These are phyloP conservation scores for Salix viminalis DNA, from an alignment of 345 rosid genomes.

Conservation along the genomic window DNA sequence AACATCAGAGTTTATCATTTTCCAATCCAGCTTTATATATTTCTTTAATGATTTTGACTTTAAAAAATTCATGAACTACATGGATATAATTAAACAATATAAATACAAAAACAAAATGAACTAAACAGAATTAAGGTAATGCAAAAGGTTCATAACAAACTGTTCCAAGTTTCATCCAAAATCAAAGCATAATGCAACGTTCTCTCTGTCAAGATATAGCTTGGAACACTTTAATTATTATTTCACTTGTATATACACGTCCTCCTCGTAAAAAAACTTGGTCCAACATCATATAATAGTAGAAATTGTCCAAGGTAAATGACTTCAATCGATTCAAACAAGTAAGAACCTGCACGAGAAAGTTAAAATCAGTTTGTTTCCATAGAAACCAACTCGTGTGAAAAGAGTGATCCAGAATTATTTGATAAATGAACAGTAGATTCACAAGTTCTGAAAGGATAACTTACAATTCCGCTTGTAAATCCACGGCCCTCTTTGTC, in stretches of 20 bases:
- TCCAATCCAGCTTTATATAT: neutral
- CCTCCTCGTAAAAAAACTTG: neutral
- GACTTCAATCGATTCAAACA: conserved; percentile 15
- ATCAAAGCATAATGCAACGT: conserved; percentile 12
- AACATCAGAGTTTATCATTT: neutral
- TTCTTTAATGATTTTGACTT: neutral
- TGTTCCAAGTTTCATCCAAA: conserved; percentile 21
- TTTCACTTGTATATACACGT: conserved; percentile 20
- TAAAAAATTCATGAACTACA: neutral
- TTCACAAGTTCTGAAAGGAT: neutral
- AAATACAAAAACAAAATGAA: neutral
- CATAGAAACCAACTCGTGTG: neutral
- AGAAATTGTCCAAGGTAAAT: conserved; percentile 2
- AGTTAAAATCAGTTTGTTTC: conserved; percentile 1
- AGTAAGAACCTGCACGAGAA: conserved; percentile 18
- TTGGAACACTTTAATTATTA: neutral
- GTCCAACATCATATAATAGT: conserved; percentile 15
- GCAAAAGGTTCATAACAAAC: neutral
- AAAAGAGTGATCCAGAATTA: neutral
- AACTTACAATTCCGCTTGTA: conserved; percentile 29
- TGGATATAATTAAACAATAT: neutral
- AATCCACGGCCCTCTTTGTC: conserved; percentile 12
- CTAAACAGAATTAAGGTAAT: conserved; percentile 14
- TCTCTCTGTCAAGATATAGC: conserved; percentile 1
- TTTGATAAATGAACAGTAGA: neutral